A percentile compares a stretch with the other conserved stretches of the same genome.
phyloP scores from a whole-genome alignment of 345 rosid species.

The Lumnitzera racemosa region DNA sequence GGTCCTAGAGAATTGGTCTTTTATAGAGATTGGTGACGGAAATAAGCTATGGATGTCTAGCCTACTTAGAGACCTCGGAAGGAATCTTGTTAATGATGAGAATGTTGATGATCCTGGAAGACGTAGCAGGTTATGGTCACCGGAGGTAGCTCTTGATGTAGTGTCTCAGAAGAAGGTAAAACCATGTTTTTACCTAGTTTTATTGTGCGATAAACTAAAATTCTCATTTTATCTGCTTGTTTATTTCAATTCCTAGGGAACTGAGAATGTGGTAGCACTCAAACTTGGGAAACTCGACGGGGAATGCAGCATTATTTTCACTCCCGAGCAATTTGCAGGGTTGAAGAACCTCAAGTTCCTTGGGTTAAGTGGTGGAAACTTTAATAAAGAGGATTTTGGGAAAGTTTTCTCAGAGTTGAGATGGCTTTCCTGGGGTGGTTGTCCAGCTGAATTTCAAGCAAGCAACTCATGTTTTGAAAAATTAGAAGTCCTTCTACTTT shows the following conservation, averaged over 20 bases:
- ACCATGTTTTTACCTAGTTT: neutral
- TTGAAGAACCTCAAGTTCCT: slow-evolving; percentile 17
- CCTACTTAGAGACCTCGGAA: slow-evolving; percentile 20
- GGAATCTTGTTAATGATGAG: slow-evolving; percentile 17
- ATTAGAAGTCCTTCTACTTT: slow-evolving; percentile 3
- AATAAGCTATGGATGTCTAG: neutral
- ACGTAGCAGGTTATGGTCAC: slow-evolving; percentile 22
- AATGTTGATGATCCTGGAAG: too few relatives aligned
- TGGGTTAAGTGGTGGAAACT: neutral
- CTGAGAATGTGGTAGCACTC: slow-evolving; percentile 15
- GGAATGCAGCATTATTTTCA: neutral
- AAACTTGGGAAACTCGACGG: neutral
- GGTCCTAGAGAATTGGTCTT: neutral
- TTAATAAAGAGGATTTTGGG: slow-evolving; percentile 2
- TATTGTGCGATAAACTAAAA: neutral
- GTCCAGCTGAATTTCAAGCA: slow-evolving; percentile 6
- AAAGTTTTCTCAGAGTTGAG: slow-evolving; percentile 6
- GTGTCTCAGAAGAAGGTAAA: slow-evolving; percentile 11
- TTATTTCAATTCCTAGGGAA: slow-evolving; percentile 8
- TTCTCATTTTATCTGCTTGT: neutral
- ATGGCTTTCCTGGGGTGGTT: slow-evolving; percentile 14
- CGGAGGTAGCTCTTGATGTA: slow-evolving; percentile 12
- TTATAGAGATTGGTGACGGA: neutral
- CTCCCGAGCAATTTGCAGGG: slow-evolving; percentile 9
- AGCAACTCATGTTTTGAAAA: neutral